Base-by-base conservation (phyloP, 73 alveolate genomes). In the Durusdinium trenchii region DNA sequence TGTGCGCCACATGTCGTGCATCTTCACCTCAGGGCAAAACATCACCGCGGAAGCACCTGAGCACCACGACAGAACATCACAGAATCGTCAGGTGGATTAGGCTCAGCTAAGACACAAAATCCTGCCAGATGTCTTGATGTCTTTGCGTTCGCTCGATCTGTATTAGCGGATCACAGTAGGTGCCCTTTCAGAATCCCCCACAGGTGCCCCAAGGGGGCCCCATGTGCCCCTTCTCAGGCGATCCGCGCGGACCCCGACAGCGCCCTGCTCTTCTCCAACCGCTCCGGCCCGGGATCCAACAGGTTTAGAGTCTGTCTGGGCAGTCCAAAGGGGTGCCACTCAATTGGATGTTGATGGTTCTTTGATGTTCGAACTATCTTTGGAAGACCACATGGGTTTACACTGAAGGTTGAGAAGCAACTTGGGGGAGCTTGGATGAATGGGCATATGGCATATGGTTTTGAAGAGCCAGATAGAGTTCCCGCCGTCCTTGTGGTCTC, bases 241-340 rank as follows among this genome's bases (percentile, higher is more conserved):
- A 83, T 83, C 73, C 38, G 18, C 38, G 93, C 93, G n/a, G 93
- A 83, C 50, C 93, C 93, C 32, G 93, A 47, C 51, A 83, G 93
- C 75, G 93, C 93, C 51, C 35, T 83, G 48, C 42, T 83, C 75
- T 40, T 48, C 69, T 83, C 93, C 52, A 83, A 83, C 73, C 93
- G 93, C 40, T 83, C 93, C 47, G 93, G 93, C 48, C 18, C 16
- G 71, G 75, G 12, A 28, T n/a, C 61, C 86, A 2, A 0, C 47
- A 60, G 28, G 14, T 9, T 30, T 51, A n/a, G 36, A 40, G 50
- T 32, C 40, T 73, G 35, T 40, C 51, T 16, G 23, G 23, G 69
- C 69, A 57, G 12, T 23, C 69, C 69, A 57, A 16, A 57, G 23
- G 23, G 12, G 69, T 12, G 12, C 23, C 23, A 16, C 23, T 57